Percentiles rank a stretch among this genome's conserved stretches.
Conservation (phyloP, 2,329 filamentous ascomycete species). For the Sordariomycetes sp. region DNA sequence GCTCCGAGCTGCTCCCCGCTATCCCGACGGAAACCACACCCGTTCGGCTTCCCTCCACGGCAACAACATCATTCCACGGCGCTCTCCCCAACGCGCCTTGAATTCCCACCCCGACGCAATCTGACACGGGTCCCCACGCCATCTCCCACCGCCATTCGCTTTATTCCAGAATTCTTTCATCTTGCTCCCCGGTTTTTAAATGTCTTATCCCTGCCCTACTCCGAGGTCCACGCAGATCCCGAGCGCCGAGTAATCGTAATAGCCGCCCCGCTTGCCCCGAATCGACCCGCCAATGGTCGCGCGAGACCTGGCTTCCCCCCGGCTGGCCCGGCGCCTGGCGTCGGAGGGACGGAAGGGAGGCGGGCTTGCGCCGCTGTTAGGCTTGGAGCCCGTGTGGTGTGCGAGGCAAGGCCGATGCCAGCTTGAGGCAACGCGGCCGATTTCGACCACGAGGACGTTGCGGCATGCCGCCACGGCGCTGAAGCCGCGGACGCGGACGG, state of each 20-base stretch:
- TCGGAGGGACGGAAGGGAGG: neutral
- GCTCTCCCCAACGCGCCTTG: neutral
- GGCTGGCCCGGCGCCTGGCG: constrained; percentile 7
- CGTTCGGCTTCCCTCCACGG: neutral
- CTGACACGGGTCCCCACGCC: neutral
- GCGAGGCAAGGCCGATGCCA: constrained; percentile 1
- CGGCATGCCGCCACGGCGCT: neutral
- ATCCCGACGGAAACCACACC: neutral
- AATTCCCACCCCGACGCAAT: neutral
- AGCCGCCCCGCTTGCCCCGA: neutral
- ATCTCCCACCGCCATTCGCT: neutral
- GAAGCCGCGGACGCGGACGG: constrained; percentile 28
- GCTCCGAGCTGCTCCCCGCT: neutral
- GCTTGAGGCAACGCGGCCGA: constrained; percentile 3
- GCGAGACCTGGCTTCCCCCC: constrained; percentile 1
- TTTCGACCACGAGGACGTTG: neutral
- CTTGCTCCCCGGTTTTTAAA: neutral
- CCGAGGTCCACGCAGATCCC: neutral
- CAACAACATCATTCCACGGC: neutral
- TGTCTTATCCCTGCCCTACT: neutral
- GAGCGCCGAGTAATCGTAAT: neutral
- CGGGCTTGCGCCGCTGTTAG: constrained; percentile 3
- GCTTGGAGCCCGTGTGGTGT: neutral
- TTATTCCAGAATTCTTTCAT: neutral
- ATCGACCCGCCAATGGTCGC: neutral